These are phyloP conservation scores for Hanseniaspora pseudoguilliermondii DNA, from an alignment of 805 yeast genomes.

Conservation along the genomic window DNA sequence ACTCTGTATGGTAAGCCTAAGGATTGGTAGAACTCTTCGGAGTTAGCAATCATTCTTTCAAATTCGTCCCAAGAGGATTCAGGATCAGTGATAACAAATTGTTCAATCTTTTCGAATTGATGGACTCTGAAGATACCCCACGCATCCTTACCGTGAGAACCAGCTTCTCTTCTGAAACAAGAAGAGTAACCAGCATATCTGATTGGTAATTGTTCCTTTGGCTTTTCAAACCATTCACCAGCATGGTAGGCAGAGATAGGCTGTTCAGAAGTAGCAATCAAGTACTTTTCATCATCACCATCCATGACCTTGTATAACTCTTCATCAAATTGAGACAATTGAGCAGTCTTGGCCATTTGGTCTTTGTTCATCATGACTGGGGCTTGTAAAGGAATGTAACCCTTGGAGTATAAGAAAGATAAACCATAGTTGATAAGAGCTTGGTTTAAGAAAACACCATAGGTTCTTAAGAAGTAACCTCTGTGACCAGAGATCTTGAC, in stretches of 20 bases:
- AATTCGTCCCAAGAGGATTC: slow-evolving; percentile 97
- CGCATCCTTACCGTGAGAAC: slow-evolving; percentile 97
- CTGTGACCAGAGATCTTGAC: slow-evolving; percentile 96
- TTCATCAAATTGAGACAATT: slow-evolving; percentile 93
- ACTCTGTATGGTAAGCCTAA: slow-evolving; percentile 91
- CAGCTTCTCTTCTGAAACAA: slow-evolving; percentile 99
- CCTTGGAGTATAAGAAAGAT: slow-evolving; percentile 62
- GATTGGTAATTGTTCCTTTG: slow-evolving; percentile 89
- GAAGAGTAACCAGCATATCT: slow-evolving; percentile 97
- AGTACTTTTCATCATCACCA: slow-evolving; percentile 94
- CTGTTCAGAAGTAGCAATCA: slow-evolving; percentile 97
- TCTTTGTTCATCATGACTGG: slow-evolving; percentile 99
- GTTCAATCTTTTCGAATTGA: slow-evolving; percentile 96
- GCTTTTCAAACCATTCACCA: slow-evolving; percentile 96
- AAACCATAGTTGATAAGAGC: slow-evolving; percentile 95
- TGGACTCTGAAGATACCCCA: slow-evolving; percentile 99
- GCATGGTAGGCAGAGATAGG: slow-evolving; percentile 97
- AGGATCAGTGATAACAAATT: slow-evolving; percentile 90
- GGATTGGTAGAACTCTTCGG: slow-evolving; percentile 88
- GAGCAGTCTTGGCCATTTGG: slow-evolving; percentile 98
- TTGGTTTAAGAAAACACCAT: slow-evolving; percentile 95
- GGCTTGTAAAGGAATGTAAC: slow-evolving; percentile 85
- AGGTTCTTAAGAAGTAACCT: slow-evolving; percentile 89
- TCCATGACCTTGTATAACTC: slow-evolving; percentile 93
- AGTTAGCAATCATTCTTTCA: slow-evolving; percentile 80